Conservation (phyloP, 2,329 filamentous ascomycete genomes). For the Fusarium algeriense region DNA sequence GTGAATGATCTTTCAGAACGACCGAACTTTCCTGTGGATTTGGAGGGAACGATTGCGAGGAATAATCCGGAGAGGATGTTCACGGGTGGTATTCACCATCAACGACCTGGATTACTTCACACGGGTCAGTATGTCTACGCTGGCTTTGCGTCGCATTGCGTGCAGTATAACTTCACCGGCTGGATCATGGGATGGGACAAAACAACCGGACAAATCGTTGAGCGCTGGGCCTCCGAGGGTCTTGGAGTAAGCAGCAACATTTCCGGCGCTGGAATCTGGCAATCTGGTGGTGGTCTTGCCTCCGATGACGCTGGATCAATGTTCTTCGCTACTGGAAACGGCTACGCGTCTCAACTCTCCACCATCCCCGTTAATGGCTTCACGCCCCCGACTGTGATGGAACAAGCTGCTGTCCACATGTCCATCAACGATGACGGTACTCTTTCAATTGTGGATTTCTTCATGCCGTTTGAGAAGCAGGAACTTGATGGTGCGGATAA, state of each 20-base stretch:
- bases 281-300: conserved; percentile 56
- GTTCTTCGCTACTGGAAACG: conserved; percentile 56
- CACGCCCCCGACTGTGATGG: conserved; percentile 56
- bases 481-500: conserved; percentile 63
- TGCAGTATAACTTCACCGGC: conserved; percentile 68
- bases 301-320: conserved; percentile 56
- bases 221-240: conserved; percentile 57
- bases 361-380: conserved; percentile 55
- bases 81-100: conserved; percentile 64
- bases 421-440: conserved; percentile 56
- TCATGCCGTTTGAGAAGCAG: conserved; percentile 66
- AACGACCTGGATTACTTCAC: conserved; percentile 62
- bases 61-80: conserved; percentile 64
- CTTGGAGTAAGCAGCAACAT: conserved; percentile 54
- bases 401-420: conserved; percentile 61
- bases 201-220: conserved; percentile 53
- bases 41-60: conserved; percentile 60
- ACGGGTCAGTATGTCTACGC: conserved; percentile 63
- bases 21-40: conserved; percentile 60
- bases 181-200: conserved; percentile 64
- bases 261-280: conserved; percentile 60
- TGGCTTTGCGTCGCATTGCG: conserved; percentile 67
- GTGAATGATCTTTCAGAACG: conserved; percentile 54
- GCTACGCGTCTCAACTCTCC: conserved; percentile 56
- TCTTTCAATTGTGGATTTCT: conserved; percentile 63